Base-by-base conservation (phyloP, 257 asterid genomes). In the Penstemon eatonii region DNA sequence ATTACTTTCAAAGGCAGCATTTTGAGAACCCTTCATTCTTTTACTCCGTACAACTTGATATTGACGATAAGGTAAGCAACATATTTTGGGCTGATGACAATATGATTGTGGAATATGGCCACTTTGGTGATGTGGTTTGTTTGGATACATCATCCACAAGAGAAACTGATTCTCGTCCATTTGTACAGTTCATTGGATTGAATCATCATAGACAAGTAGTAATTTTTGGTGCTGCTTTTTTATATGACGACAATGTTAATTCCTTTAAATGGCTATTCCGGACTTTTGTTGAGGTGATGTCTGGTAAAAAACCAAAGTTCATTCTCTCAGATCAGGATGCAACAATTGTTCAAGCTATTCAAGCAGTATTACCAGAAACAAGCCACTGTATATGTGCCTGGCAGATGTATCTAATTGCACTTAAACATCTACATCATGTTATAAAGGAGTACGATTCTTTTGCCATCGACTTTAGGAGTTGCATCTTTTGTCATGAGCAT, bases 251-350 rank as follows among this genome's bases (percentile, higher is more conserved):
- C 67, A 76, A 73, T 77, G 86, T 77, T 68, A 72, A 73, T 66
- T 80, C 94, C 52, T 81, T 82, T 58, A 77, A 77, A 59, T 87
- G 88, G 94, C 72, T 87, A 46, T 63, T 87, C 62, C 81, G 61
- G 53, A 84, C 88, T 59, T 86, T 86, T 75, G 54, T 80, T 56
- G 81, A 79, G 19, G 81, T 63, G 3, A 73, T 84, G 88, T 76
- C 88, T 62, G 80, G 85, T 63, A 80, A 73, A 71, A 78, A 79
- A 71, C 94, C 90, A 8, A 82, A 77, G 68, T 73, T 83, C 53
- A 74, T 84, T 76, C 79, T 84, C 68, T 82, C 88, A 10, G 88
- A 82, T 84, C 90, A 82, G 76, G 87, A 86, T 77, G 85, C 79
- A 11, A 63, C 79, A 10, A 81, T 84, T 15, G 90, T 83, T 66